Conservation (phyloP, 2,329 filamentous ascomycete species). For the Botrytis squamosa region DNA sequence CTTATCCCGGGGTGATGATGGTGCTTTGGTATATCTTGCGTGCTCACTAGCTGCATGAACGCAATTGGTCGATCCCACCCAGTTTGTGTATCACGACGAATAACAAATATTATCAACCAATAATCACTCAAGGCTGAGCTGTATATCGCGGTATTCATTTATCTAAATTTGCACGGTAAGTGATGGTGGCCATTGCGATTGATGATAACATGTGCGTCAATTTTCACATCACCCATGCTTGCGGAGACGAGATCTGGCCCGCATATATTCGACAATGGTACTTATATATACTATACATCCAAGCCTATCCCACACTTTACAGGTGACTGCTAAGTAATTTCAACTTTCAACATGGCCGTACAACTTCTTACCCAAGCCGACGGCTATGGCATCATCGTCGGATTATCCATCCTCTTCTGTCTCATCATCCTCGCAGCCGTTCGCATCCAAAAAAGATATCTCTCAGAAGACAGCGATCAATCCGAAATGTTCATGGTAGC, state of each 20-base stretch:
- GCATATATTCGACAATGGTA: background rate
- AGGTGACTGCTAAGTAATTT: background rate
- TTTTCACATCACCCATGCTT: background rate
- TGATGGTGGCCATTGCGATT: background rate
- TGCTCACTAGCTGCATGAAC: background rate
- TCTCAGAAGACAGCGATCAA: slow-evolving; percentile 45
- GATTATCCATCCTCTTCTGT: slow-evolving; percentile 49
- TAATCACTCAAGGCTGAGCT: slow-evolving; percentile 1
- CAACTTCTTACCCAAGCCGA: slow-evolving; percentile 3
- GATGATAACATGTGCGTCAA: slow-evolving; percentile 7
- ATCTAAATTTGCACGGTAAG: background rate
- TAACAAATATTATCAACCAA: background rate
- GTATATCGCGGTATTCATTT: background rate
- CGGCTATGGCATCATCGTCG: slow-evolving; percentile 50
- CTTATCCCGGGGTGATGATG: background rate
- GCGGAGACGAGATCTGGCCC: background rate
- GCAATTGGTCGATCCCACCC: background rate
- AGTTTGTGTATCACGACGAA: background rate
- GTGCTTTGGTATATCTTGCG: slow-evolving; percentile 12
- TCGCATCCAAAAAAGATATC: slow-evolving; percentile 46
- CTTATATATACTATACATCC: background rate
- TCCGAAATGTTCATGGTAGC: slow-evolving; percentile 43
- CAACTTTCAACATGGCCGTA: background rate
- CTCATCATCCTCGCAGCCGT: slow-evolving; percentile 48
- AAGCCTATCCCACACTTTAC: background rate